Percentiles rank a stretch among this genome's conserved stretches.
phyloP scores from a whole-genome alignment of 495 filamentous ascomycete species.

The Astrothelium subdiscretum region DNA sequence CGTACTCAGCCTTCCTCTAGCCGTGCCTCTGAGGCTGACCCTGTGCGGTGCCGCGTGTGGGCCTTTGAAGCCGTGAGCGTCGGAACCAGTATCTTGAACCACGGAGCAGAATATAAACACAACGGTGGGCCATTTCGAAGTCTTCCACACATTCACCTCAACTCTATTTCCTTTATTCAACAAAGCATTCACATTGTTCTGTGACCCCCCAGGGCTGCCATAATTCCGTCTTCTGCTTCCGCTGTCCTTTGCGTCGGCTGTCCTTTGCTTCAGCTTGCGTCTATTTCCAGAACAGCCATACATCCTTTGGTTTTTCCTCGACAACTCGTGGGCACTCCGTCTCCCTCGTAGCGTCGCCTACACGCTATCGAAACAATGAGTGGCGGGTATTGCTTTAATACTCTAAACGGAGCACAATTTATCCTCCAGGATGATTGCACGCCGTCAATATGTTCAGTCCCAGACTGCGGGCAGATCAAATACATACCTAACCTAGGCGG shows the following conservation, averaged over 20 bases:
- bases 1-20: not conserved
- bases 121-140: not conserved
- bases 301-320: not conserved
- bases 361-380: not conserved
- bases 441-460: not conserved
- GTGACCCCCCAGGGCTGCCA: too few relatives aligned
- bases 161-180: too few relatives aligned
- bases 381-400: not conserved
- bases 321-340: not conserved
- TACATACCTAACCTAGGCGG: slow-evolving; percentile 32
- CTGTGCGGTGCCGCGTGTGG: too few relatives aligned
- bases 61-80: not conserved
- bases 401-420: not conserved
- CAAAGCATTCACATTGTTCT: too few relatives aligned
- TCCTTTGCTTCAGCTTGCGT: too few relatives aligned
- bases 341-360: not conserved
- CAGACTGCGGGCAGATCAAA: not conserved
- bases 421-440: not conserved
- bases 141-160: not conserved
- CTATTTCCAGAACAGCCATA: too few relatives aligned
- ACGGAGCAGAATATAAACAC: not conserved
- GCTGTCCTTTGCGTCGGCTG: too few relatives aligned
- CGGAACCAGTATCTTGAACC: not conserved
- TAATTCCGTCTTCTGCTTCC: too few relatives aligned
- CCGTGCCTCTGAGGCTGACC: not conserved